Evolutionary conservation across 2,329 filamentous ascomycete species (phyloP), one percentile per base, ranked within the genome.

Genomic region (Penicillium sp.): DNA sequence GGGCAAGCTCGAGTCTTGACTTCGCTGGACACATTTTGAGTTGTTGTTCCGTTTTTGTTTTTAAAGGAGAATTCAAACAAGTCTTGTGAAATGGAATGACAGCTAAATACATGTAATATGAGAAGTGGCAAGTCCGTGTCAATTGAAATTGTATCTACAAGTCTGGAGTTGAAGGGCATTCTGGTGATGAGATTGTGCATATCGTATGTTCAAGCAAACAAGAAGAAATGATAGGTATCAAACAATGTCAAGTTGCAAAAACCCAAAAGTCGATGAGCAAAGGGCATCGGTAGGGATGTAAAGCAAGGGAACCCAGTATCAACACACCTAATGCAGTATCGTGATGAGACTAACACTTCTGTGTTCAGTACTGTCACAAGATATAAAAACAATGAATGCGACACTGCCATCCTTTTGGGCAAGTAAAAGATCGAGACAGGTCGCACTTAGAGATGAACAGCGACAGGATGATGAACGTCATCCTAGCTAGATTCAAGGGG

Each of bases 141-240:
- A 16, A 26, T 19, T 29, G 14, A 27, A 38, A 14, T 14, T 10
- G 16, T 3, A 8, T 27, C 4, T 39, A n/a, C 23, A 9, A 13
- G 4, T 16, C 7, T 27, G 19, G 10, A 1, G 9, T 23, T 41
- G 11, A 42, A n/a, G 18, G 44, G 26, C 32, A 44, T 54, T 34
- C 39, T 26, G 16, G 19, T 34, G 30, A 7, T 32, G 14, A 14
- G 36, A 34, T 45, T 40, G 11, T 18, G 19, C 13, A 27, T 47
- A 11, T 26, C 34, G 26, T 48, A 23, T 10, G 51, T 47, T 32
- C 5, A 7, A 9, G 29, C 4, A 9, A 14, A 7, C 10, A 19
- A 32, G n/a, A 44, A 29, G 47, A 42, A 49, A 60, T 60, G 52
- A 43, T 58, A 61, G 59, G 56, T 65, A 63, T 62, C 56, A 55